Conservation (phyloP, 257 asterid genomes). For the Fraxinus cuspidata region DNA sequence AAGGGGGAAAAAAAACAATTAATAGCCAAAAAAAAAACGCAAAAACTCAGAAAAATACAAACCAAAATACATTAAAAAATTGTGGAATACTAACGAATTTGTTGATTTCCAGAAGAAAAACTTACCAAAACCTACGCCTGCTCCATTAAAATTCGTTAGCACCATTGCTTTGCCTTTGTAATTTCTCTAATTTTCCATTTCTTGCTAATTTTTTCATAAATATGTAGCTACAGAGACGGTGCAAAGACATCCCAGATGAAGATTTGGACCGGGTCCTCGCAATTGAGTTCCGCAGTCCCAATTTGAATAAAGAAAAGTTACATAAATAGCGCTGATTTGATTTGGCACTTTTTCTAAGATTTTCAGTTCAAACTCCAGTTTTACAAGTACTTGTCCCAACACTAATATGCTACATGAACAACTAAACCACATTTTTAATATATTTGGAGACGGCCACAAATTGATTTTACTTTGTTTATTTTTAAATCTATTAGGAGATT, state of each 20-base stretch:
- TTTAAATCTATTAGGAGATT: no score
- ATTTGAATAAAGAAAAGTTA: neutral
- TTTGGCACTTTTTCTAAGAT: no score
- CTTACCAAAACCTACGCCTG: conserved; percentile 80
- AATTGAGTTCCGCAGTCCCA: neutral
- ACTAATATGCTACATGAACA: no score
- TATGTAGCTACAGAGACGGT: neutral
- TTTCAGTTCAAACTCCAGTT: no score
- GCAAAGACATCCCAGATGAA: neutral
- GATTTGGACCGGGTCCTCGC: neutral
- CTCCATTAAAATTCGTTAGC: conserved; percentile 66
- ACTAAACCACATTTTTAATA: no score
- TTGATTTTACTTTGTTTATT: no score
- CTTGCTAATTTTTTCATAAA: neutral
- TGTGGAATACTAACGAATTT: neutral
- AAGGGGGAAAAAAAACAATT: neutral
- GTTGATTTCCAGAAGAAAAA: neutral
- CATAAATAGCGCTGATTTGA: neutral
- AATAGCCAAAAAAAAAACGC: neutral
- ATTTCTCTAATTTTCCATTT: neutral
- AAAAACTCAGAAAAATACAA: neutral
- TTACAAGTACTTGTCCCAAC: no score
- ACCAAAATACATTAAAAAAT: neutral
- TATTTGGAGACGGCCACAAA: no score
- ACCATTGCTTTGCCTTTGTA: conserved; percentile 36